Percentiles rank a stretch among this genome's conserved stretches.
These are phyloP conservation scores for Petunia secreta DNA, from an alignment of 257 asterid genomes.

Conservation along the genomic window DNA sequence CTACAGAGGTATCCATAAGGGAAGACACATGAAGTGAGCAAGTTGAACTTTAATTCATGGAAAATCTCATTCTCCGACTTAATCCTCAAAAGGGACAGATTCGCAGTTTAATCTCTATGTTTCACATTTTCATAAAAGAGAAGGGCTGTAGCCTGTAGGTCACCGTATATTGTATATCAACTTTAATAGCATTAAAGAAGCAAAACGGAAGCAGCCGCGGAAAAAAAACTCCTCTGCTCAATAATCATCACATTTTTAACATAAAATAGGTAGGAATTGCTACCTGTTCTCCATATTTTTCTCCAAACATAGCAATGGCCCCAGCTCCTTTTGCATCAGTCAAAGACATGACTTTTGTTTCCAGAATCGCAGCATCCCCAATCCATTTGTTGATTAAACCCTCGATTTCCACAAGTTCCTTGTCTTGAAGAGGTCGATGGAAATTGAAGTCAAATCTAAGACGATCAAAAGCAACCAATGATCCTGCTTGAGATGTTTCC, in stretches of 20 bases:
- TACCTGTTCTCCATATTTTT: conserved; percentile 95
- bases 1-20: conserved; percentile 40
- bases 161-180: background rate
- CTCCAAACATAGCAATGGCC: conserved; percentile 97
- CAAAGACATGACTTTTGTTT: conserved; percentile 74
- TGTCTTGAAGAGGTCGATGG: conserved; percentile 73
- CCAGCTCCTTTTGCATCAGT: conserved; percentile 92
- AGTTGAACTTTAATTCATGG: conserved; percentile 4
- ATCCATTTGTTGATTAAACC: conserved; percentile 78
- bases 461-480: conserved; percentile 90
- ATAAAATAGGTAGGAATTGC: conserved; percentile 11
- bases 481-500: conserved; percentile 98
- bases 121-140: background rate
- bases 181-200: conserved; percentile 14
- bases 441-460: conserved; percentile 92
- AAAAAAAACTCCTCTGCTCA: background rate
- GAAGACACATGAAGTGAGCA: background rate
- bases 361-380: conserved; percentile 76
- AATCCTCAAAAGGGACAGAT: background rate
- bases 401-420: conserved; percentile 79
- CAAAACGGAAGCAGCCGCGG: background rate
- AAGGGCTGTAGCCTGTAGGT: background rate
- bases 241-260: background rate
- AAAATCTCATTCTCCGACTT: background rate
- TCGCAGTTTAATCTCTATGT: background rate